Evolutionary conservation across 768 basidiomycete genomes (phyloP).

Genomic region (Leucosporidium creatinivorum): DNA sequence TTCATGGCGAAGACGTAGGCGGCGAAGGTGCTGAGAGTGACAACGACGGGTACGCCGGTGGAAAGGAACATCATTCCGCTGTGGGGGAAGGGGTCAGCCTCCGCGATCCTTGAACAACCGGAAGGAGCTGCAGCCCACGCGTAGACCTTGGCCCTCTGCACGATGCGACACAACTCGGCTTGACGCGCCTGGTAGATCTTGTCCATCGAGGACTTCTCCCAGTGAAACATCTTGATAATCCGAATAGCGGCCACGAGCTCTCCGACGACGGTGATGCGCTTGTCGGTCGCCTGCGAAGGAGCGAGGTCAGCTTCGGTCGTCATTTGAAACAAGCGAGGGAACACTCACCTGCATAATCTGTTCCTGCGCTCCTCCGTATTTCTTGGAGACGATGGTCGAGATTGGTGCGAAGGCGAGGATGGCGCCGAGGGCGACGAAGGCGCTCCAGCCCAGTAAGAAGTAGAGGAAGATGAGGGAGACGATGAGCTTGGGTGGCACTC

Average conservation of each 20-base stretch:
- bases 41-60: constrained; percentile 41
- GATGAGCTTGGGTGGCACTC: constrained; percentile 22
- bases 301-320: too few relatives aligned
- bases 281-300: constrained; percentile 51
- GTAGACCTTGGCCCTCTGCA: constrained; percentile 32
- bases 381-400: constrained; percentile 26
- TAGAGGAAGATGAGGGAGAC: constrained; percentile 23
- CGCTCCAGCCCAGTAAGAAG: constrained; percentile 32
- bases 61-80: constrained; percentile 33
- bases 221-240: constrained; percentile 38
- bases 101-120: background rate
- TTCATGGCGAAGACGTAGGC: constrained; percentile 50
- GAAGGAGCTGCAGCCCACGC: background rate
- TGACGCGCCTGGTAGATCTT: constrained; percentile 25
- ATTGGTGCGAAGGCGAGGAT: constrained; percentile 35
- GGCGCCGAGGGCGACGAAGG: constrained; percentile 34
- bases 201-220: constrained; percentile 30
- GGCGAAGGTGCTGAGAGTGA: constrained; percentile 58
- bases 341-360: constrained; percentile 64
- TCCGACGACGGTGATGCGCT: constrained; percentile 73
- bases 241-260: constrained; percentile 49
- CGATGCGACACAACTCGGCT: constrained; percentile 40
- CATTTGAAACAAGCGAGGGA: too few relatives aligned
- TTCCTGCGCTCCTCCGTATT: constrained; percentile 36
- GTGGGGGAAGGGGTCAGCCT: background rate